Evolutionary conservation across 345 rosid species (phyloP), one percentile per base, ranked within the genome.

Genomic region (Salix brachista): DNA sequence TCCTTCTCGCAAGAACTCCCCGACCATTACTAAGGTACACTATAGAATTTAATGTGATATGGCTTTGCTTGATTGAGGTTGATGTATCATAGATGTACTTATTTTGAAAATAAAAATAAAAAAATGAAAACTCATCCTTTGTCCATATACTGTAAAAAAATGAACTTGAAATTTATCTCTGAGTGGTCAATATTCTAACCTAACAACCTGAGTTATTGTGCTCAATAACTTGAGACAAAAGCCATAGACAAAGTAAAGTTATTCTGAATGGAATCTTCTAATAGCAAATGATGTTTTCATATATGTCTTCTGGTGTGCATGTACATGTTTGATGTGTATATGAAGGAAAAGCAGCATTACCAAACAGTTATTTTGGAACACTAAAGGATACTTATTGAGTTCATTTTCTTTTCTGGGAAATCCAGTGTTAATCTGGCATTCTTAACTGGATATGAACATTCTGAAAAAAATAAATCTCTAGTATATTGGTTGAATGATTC

Each of bases 1-100:
- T 84, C 92, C 93, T 76, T 93, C 99, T 82, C 87, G 95, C 65
- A 91, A 88, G 83, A 93, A 90, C 79, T 91, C 96, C 44, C 95
- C 94, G 25, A 93, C 90, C 72, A 88, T 90, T 78, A 89, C 95
- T 3, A 96, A 93, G 96, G 99, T 93, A 62, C 34, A 28, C 6
- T 37, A 67, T 39, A 32, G 28, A 11, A 6, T 69, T 62, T 30
- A 70, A 26, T 37, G 13, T 18, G 44, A 3, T 36, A n/a, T 70
- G 44, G 23, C 64, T 58, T 6, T 54, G 1, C 32, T 61, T 25
- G 19, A 70, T 64, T 46, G n/a, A 41, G 44, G 32, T 64, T 37
- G 19, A 80, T 48, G 41, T 52, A 54, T 52, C n/a, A 60, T 39
- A 18, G 30, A 8, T n/a, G 7, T 44, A 12, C 16, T 44, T 12